Evolutionary conservation across 129 eudicot species (phyloP), one percentile per base, ranked within the genome.

Genomic region (Saussurea involucrata): DNA sequence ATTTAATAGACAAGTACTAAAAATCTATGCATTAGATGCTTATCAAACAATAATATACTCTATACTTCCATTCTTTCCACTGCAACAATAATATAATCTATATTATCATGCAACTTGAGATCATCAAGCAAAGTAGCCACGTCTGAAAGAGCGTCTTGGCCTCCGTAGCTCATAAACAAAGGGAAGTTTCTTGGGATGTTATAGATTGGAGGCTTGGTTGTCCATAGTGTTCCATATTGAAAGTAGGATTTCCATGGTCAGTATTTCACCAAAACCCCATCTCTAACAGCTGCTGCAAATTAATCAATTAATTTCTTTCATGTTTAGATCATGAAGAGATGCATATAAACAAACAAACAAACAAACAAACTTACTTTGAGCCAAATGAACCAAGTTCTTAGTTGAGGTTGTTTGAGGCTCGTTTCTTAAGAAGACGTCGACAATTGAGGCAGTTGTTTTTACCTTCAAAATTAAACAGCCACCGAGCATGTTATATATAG

Each of bases 401-500:
- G 91, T 88, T 8, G 97, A 72, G 18, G 99, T 95, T 6, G 98
- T 78, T 61, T 94, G 98, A 69, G 98, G 98, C 77, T 91, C 98
- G 32, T 85, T 82, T 80, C 87, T 69, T 77, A 95, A 75, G 84
- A 89, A 91, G 12, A 71, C 33, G 1, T 85, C 83, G 6, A 91
- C 92, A 1, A 93, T 94, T 17, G 98, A 86, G 93, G 76, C 98
- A 95, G 25, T 97, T 91, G 71, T 91, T 94, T 68, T 87, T 85
- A 31, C 98, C 98, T 93, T 60, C 25, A 24, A 29, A 36, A 73
- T 34, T 25, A 40, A 33, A 13, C 49, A 40, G 49, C 4, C 49
- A 40, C 10, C 49, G 10, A 0, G 4, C 49, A 10, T 40, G 49
- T 40, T 40, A 40, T 33, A 33, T 31, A 31, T 27, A 27, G 29